Percentiles rank a stretch among this genome's conserved stretches.
Conservation (phyloP, 257 asterid species). For the Penstemon eatonii region DNA sequence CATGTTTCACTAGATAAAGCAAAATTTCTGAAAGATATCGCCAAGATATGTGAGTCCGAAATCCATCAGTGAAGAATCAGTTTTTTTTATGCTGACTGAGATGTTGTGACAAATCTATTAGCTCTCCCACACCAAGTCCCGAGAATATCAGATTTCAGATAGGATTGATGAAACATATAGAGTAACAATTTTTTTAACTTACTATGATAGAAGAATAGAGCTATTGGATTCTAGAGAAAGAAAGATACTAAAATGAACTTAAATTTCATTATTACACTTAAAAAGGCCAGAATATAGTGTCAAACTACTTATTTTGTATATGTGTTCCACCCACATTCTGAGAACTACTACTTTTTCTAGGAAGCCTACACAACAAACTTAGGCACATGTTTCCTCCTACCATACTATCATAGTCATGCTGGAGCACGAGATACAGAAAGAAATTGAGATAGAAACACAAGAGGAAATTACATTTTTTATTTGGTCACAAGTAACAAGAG, state of each 20-base stretch:
- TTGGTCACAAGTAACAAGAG: background rate
- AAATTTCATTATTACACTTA: no score
- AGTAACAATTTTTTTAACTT: background rate
- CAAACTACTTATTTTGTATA: no score
- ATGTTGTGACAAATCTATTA: constrained; percentile 2
- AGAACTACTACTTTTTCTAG: no score
- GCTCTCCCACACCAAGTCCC: constrained; percentile 10
- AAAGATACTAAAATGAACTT: no score
- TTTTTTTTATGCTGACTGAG: background rate
- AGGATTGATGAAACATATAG: background rate
- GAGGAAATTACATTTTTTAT: background rate
- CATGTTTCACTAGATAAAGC: background rate
- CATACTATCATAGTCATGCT: background rate
- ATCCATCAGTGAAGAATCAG: background rate
- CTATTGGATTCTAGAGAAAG: no score
- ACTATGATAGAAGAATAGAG: no score
- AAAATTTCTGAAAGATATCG: background rate
- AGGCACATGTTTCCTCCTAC: background rate
- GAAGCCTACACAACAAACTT: background rate
- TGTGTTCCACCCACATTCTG: no score
- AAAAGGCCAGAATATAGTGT: no score
- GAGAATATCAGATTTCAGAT: background rate
- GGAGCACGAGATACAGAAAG: background rate
- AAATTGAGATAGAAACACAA: background rate
- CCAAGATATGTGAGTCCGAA: no score